Evolutionary conservation across 2,329 filamentous ascomycete species (phyloP), one percentile per base, ranked within the genome.

Genomic region (Zalaria sp.): DNA sequence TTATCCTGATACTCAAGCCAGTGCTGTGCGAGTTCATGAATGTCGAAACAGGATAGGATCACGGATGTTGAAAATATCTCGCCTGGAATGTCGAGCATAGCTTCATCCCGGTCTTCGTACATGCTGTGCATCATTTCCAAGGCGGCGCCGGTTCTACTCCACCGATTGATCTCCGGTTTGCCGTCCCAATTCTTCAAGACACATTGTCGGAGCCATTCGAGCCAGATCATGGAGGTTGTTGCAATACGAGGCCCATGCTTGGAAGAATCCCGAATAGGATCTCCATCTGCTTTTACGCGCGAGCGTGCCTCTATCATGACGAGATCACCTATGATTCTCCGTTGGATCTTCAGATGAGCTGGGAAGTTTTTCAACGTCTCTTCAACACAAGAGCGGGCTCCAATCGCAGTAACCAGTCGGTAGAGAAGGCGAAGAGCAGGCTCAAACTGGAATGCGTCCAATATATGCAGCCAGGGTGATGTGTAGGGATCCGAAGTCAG

Each of bases 111-210:
- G 10, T 27, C 31, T 36, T 35, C 42, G 39, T 37, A 41, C n/a
- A 43, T 37, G 70, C 77, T 72, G 27, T 75, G 68, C 37, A 93
- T 73, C 27, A 93, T 71, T 38, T 79, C 76, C 34, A 95, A 63
- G 5, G 86, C 85, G 40, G 84, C 82, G 9, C 84, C 83, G 46
- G 87, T 80, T 9, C 81, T 70, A 27, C 80, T 77, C 52, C 82
- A 79, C 42, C 74, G 77, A 2, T 76, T 67, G 40, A 93, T 72
- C 35, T 79, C 73, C 1, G 83, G 73, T 42, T 75, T 75, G 0
- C 85, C 83, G 53, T 89, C 74, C 88, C 88, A 95, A 47, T 84
- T 77, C 42, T 79, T 76, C 36, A 93, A 62, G 53, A 94, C 73
- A 1, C 91, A 71, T 0, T 80, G 78, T 45, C 82, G 71, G 18